Base-by-base conservation (phyloP, 352 stramenopile species). In the Phytophthora rubi region DNA sequence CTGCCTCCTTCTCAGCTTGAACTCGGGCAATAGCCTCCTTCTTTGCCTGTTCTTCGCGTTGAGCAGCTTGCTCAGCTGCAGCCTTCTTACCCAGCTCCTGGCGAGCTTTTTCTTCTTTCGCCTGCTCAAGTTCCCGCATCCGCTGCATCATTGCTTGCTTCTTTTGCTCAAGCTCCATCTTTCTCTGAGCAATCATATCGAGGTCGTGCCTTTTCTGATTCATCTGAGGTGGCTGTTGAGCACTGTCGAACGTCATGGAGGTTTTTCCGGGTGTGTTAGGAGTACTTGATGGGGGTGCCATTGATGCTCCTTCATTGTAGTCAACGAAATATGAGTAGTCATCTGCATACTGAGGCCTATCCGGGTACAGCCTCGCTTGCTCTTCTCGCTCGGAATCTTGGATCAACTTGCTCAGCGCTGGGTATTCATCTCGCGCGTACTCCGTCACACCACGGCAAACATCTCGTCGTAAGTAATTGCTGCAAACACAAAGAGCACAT, bases 391-490 rank as follows among this genome's bases (percentile, higher is more conserved):
- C 89, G 2, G 74, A 80, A 8, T 86, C 72, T 71, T 93, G 67
- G 16, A 96, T 91, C 30, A 89, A 51, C 42, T 89, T 85, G 58
- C 86, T 94, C 32, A 96, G 65, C 1, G 73, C 70, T 30, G 89
- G 89, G 62, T 96, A 96, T 23, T 89, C 82, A 30, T 91, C 68
- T 48, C 72, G 68, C 23, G 70, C 64, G 66, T 95, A 95, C 65
- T 96, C 89, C 0, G 88, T 96, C 61, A 94, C 86, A 2, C 89
- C 89, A 15, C 89, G 88, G 28, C 86, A 94, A 33, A 96, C 70
- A 70, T 96, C 89, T 52, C 76, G 71, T 7, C 89, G 76, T 52
- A 88, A 62, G 58, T 79, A 93, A 35, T 88, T 81, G 12, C 88
- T 95, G 33, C 16, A 64, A 30, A 65, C 18, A 57, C 32, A 9